Evolutionary conservation across 176 grass and related monocot species (phyloP).

Genomic region (Paspalum vaginatum): DNA sequence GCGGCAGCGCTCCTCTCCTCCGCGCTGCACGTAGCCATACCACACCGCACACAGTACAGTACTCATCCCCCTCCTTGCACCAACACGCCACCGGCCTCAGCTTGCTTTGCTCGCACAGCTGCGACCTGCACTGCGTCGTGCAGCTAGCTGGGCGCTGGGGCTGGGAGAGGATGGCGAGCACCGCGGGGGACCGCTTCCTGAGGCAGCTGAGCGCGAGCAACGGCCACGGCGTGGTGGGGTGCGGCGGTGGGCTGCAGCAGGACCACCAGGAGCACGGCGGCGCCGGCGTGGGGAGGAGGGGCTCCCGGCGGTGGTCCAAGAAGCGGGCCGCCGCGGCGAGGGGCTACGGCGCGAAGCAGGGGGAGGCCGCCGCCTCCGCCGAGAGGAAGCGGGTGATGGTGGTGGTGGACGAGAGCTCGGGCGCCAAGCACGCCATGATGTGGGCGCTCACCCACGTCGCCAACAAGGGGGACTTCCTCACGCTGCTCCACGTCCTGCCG

Average conservation of each 20-base stretch:
- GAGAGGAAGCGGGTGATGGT: conserved; percentile 94
- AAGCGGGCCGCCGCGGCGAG: conserved; percentile 43
- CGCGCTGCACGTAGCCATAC: conserved; percentile 22
- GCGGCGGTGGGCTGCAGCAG: conserved; percentile 9
- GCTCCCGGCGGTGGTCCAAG: conserved; percentile 75
- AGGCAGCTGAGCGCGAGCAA: conserved; percentile 68
- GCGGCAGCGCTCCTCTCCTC: background rate
- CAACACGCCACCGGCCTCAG: conserved; percentile 14
- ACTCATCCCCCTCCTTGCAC: background rate
- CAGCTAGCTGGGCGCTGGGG: background rate
- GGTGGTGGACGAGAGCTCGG: conserved; percentile 74
- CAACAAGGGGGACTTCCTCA: conserved; percentile 86
- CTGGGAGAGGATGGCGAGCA: conserved; percentile 34
- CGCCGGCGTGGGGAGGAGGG: conserved; percentile 37
- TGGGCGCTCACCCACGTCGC: conserved; percentile 94
- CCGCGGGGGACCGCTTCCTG: conserved; percentile 66
- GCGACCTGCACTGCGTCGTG: conserved; percentile 6
- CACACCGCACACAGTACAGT: conserved; percentile 20
- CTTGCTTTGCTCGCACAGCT: background rate
- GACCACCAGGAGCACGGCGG: conserved; percentile 21
- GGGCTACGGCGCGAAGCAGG: conserved; percentile 36
- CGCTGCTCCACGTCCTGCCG: conserved; percentile 79
- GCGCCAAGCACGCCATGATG: conserved; percentile 97
- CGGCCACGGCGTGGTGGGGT: conserved; percentile 25
- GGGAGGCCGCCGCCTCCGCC: conserved; percentile 33